Base-by-base conservation (phyloP, 192 early-diverging fungal genomes). In the Umbelopsis sp. region DNA sequence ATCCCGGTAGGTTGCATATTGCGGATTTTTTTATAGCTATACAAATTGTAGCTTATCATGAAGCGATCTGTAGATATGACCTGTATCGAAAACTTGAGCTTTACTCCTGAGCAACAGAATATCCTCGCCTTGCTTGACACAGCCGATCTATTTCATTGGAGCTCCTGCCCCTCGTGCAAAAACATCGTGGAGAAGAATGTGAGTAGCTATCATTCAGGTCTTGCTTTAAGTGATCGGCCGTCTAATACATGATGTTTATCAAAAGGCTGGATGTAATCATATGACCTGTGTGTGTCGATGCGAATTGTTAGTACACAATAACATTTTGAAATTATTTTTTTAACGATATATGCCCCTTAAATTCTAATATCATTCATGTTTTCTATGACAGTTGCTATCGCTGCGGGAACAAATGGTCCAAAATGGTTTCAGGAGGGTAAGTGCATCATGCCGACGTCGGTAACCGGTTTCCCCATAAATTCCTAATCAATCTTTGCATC, bases 251-350 rank as follows among this genome's bases (percentile, higher is more conserved):
- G 9, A 10, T 52, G 9, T 35, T 30, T 41, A 41, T 10, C 37
- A 41, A 35, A 18, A 61, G 30, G 15, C 13, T 18, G 55, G 55
- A 5, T 61, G 55, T 18, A 61, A 61, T 61, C 55, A 61, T 18
- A 61, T 61, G 30, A 61, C 55, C 12, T 61, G 55, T 25, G 30
- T 61, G 21, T 61, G 55, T 35, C 25, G 55, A 27, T 22, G 23
- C 9, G 55, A 61, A 35, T 61, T 61, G 55, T 61, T 33, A 12
- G 55, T 61, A 61, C 4, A 15, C 5, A 12, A 52, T 2, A 52
- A 25, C 21, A n/a, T n/a, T n/a, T n/a, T n/a, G n/a, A n/a, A n/a
- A n/a, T n/a, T n/a, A n/a, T n/a, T n/a, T n/a, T n/a, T n/a, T n/a
- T n/a, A n/a, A n/a, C n/a, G n/a, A n/a, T n/a, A n/a, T 52, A 22